Conservation (phyloP, 495 filamentous ascomycete genomes). For the Neurospora sp. region DNA sequence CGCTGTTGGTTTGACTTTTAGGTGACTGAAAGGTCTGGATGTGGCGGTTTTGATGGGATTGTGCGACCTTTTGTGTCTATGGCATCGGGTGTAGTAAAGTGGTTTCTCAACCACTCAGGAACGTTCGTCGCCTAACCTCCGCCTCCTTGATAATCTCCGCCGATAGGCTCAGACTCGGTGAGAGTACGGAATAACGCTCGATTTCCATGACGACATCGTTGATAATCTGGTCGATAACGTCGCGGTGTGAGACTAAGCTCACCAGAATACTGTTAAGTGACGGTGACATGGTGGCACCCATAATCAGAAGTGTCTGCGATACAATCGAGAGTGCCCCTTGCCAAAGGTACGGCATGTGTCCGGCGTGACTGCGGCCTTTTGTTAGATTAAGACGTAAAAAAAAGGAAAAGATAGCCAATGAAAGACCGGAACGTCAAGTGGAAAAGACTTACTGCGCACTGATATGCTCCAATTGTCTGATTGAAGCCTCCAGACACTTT, state of each 20-base stretch:
- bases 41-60: neutral
- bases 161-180: conserved; percentile 60
- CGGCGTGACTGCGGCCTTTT: conserved; percentile 53
- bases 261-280: conserved; percentile 58
- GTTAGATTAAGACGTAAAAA: conserved; percentile 27
- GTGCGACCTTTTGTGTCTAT: neutral
- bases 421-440: conserved; percentile 1
- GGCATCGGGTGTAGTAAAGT: neutral
- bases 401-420: conserved; percentile 13
- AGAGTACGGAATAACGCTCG: conserved; percentile 60
- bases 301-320: conserved; percentile 67
- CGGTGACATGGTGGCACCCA: conserved; percentile 77
- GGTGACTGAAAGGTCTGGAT: neutral
- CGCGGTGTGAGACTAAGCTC: conserved; percentile 40
- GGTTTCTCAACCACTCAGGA: conserved; percentile 33
- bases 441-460: conserved; percentile 54
- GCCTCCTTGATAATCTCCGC: conserved; percentile 73
- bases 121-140: conserved; percentile 53
- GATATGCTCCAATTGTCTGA: conserved; percentile 71
- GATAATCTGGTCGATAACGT: conserved; percentile 64
- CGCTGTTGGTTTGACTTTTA: neutral
- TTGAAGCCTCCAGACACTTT: conserved; percentile 72
- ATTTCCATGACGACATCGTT: conserved; percentile 63
- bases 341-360: conserved; percentile 81
- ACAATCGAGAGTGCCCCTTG: conserved; percentile 76